These are phyloP conservation scores for Clarireedia homoeocarpa DNA, from an alignment of 2,329 filamentous ascomycete genomes.

Conservation along the genomic window DNA sequence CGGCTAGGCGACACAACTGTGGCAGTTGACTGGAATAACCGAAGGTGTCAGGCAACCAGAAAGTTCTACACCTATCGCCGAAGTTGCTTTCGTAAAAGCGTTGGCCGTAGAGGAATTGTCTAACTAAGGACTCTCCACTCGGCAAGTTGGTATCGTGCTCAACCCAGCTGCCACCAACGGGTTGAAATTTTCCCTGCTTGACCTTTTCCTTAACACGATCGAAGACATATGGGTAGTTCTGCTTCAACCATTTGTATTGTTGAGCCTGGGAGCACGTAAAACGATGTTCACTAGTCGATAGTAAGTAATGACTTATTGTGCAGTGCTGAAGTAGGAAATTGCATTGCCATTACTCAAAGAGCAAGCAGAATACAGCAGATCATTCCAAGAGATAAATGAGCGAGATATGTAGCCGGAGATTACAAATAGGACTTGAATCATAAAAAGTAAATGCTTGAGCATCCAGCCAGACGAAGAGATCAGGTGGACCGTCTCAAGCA, in stretches of 20 bases:
- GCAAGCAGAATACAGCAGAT: no score
- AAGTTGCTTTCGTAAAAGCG: constrained; percentile 92
- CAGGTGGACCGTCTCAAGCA: no score
- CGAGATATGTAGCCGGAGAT: no score
- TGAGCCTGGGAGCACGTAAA: constrained; percentile 93
- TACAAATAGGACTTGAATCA: no score
- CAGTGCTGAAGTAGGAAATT: no score
- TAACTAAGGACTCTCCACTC: constrained; percentile 84
- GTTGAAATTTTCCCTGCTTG: constrained; percentile 83
- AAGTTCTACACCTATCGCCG: constrained; percentile 79
- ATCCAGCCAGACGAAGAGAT: no score
- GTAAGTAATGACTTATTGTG: no score
- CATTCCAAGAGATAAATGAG: no score
- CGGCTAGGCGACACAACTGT: constrained; percentile 86
- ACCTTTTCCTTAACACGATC: constrained; percentile 88
- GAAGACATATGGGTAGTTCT: constrained; percentile 80
- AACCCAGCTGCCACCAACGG: constrained; percentile 96
- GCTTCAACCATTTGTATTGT: constrained; percentile 95
- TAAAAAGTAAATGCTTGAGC: no score
- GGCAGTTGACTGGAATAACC: constrained; percentile 94
- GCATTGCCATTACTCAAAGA: no score
- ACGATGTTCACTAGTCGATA: constrained; percentile 54
- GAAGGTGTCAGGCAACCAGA: constrained; percentile 98
- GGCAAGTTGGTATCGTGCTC: constrained; percentile 98
- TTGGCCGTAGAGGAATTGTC: constrained; percentile 94